Percentiles rank a stretch among this genome's conserved stretches.
These are phyloP conservation scores for Sporobolomyces roseus DNA, from an alignment of 768 basidiomycete species.

Conservation along the genomic window DNA sequence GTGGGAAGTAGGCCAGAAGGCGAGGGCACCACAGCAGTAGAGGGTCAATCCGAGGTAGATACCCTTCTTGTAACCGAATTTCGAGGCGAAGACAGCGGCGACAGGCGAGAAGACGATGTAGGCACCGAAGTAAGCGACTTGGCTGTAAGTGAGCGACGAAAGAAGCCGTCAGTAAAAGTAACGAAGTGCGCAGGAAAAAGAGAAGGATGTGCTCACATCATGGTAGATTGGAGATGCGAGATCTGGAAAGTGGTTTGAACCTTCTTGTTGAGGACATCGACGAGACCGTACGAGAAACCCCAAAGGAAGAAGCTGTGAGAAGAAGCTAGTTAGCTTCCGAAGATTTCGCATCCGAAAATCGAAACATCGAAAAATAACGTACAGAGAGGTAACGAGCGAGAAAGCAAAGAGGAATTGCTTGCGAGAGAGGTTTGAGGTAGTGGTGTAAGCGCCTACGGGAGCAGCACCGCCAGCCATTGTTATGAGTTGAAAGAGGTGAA, in stretches of 20 bases:
- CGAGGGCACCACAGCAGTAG: constrained; percentile 59
- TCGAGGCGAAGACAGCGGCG: constrained; percentile 51
- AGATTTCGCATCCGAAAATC: too few relatives aligned
- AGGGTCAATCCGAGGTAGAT: constrained; percentile 45
- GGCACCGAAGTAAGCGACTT: constrained; percentile 58
- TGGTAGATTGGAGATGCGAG: constrained; percentile 65
- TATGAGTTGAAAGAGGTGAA: not conserved
- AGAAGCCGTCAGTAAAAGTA: constrained; percentile 62
- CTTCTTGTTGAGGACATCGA: constrained; percentile 55
- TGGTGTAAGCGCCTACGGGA: constrained; percentile 49
- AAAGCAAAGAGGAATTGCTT: constrained; percentile 50
- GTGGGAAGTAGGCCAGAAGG: constrained; percentile 60
- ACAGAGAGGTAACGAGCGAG: not conserved
- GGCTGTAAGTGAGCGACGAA: constrained; percentile 66
- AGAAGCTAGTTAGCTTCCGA: too few relatives aligned
- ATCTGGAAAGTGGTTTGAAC: constrained; percentile 69
- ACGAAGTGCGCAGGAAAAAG: constrained; percentile 42
- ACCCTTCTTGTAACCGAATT: constrained; percentile 49
- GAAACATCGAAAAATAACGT: not conserved
- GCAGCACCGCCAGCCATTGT: constrained; percentile 47
- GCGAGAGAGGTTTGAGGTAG: constrained; percentile 52
- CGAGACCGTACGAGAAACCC: constrained; percentile 39
- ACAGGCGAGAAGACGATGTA: constrained; percentile 48
- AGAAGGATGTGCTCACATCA: constrained; percentile 55
- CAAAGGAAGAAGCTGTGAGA: constrained; percentile 31